These are phyloP conservation scores for Colletotrichum sp. DNA, from an alignment of 2,329 filamentous ascomycete genomes.

Conservation along the genomic window DNA sequence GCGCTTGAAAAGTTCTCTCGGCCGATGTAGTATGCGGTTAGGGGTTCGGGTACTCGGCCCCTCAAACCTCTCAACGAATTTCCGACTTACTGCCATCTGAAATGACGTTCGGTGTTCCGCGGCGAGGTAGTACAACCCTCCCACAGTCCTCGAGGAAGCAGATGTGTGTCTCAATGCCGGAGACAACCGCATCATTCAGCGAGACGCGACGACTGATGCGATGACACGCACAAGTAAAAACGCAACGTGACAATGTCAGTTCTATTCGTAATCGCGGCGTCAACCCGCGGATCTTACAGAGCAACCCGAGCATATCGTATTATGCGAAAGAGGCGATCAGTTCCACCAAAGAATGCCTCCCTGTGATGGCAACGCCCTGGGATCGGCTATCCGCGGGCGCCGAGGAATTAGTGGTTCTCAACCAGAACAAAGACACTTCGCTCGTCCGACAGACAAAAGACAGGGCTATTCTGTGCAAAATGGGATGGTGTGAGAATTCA, in stretches of 20 bases:
- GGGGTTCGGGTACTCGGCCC: not conserved
- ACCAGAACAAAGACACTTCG: not conserved
- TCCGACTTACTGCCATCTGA: not conserved
- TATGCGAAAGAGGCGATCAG: not conserved
- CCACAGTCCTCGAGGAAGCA: not conserved
- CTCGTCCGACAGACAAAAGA: not conserved
- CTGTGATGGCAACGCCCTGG: not conserved
- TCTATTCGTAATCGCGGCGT: not conserved
- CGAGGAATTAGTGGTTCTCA: not conserved
- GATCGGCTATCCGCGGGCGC: not conserved
- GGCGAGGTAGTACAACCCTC: not conserved
- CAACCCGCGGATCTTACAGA: not conserved
- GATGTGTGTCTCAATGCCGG: not conserved
- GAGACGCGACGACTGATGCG: not conserved
- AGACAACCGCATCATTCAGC: not conserved
- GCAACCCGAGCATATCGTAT: not conserved
- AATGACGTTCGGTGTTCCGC: not conserved
- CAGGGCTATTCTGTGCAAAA: not conserved
- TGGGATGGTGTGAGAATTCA: not conserved
- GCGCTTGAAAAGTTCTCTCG: not conserved
- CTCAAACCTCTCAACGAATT: not conserved
- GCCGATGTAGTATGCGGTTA: not conserved
- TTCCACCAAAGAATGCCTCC: not conserved
- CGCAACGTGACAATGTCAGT: not conserved
- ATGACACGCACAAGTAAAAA: not conserved